Conservation (phyloP, 768 basidiomycete genomes). For the Termitomyces eurrhizus region DNA sequence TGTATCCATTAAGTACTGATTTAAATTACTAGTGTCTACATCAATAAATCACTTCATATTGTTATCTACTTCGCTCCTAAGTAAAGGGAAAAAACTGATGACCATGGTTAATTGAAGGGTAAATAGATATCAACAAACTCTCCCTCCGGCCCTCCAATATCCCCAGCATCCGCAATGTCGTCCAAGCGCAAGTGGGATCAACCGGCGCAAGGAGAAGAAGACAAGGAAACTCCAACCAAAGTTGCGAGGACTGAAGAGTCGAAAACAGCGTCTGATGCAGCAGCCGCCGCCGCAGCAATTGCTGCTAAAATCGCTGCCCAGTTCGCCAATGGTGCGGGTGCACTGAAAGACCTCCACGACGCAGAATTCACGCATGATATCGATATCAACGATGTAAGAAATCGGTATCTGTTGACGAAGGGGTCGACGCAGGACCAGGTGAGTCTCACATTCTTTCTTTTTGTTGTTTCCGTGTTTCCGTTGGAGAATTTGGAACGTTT, state of each 20-base stretch:
- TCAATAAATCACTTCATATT: neutral
- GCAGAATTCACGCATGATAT: slow-evolving; percentile 87
- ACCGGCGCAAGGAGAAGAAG: slow-evolving; percentile 47
- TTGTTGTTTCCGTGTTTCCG: neutral
- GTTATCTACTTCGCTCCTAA: neutral
- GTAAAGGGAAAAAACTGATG: neutral
- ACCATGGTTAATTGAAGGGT: neutral
- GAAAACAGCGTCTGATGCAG: slow-evolving; percentile 65
- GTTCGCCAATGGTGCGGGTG: slow-evolving; percentile 46
- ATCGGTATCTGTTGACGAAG: slow-evolving; percentile 92
- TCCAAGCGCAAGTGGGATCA: slow-evolving; percentile 85
- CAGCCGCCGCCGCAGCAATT: slow-evolving; percentile 72
- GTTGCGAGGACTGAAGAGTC: slow-evolving; percentile 45
- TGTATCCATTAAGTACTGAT: neutral
- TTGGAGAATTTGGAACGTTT: neutral
- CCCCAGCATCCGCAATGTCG: slow-evolving; percentile 38
- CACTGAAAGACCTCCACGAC: slow-evolving; percentile 63
- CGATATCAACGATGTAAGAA: slow-evolving; percentile 95
- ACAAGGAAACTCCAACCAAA: slow-evolving; percentile 36
- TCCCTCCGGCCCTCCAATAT: neutral
- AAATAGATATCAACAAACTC: slow-evolving; percentile 12
- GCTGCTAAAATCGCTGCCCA: slow-evolving; percentile 95
- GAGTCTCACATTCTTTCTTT: slow-evolving; percentile 18
- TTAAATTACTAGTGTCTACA: no score
- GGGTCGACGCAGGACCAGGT: slow-evolving; percentile 91